phyloP scores from a whole-genome alignment of 1,284 basidiomycete genomes.

The Stygiomarasmius scandens region DNA sequence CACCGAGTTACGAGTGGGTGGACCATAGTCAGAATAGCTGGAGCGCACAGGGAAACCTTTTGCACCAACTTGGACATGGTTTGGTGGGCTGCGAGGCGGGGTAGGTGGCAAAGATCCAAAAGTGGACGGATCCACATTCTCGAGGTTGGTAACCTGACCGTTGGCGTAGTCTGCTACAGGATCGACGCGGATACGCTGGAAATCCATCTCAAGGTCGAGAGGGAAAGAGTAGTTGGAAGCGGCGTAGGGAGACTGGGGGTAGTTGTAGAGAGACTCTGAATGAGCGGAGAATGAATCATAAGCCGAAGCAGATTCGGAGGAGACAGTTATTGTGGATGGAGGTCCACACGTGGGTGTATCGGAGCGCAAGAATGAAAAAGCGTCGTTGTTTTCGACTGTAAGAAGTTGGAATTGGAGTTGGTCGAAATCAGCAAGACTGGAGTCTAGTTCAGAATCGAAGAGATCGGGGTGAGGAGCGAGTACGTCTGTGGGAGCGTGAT shows the following conservation, averaged over 20 bases:
- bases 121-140: slow-evolving; percentile 51
- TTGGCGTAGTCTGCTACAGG: slow-evolving; percentile 56
- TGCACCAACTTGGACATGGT: slow-evolving; percentile 32
- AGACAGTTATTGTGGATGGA: slow-evolving; percentile 75
- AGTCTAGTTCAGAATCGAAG: slow-evolving; percentile 80
- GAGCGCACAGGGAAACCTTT: slow-evolving; percentile 46
- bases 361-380: slow-evolving; percentile 63
- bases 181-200: slow-evolving; percentile 60
- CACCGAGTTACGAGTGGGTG: slow-evolving; percentile 49
- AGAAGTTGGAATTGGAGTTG: slow-evolving; percentile 62
- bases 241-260: slow-evolving; percentile 53
- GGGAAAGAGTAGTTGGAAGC: slow-evolving; percentile 55
- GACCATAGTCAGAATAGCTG: slow-evolving; percentile 67
- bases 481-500: slow-evolving; percentile 66
- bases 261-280: slow-evolving; percentile 71
- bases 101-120: slow-evolving; percentile 63
- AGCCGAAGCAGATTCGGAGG: slow-evolving; percentile 73
- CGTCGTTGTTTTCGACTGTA: slow-evolving; percentile 62
- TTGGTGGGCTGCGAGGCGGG: slow-evolving; percentile 58
- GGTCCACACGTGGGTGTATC: slow-evolving; percentile 69
- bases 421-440: slow-evolving; percentile 64
- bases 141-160: slow-evolving; percentile 38
- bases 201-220: slow-evolving; percentile 72
- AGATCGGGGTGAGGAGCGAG: slow-evolving; percentile 75
- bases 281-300: slow-evolving; percentile 69